Conservation (phyloP, 129 eudicot species). For the Solidago caesia region DNA sequence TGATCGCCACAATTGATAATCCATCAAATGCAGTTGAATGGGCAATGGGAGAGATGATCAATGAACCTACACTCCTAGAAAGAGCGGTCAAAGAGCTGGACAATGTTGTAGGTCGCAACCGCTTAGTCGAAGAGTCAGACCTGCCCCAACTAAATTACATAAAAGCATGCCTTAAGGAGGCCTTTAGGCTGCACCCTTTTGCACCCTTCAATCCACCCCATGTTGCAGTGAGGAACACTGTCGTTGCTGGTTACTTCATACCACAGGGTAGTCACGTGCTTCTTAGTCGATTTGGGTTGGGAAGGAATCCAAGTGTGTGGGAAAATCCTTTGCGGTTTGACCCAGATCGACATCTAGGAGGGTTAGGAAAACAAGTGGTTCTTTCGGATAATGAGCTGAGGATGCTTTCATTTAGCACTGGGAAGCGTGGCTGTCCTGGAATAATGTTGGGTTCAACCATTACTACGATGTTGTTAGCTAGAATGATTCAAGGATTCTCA, state of each 20-base stretch:
- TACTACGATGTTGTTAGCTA: constrained; percentile 9
- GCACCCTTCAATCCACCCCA: constrained; percentile 25
- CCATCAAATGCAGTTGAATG: constrained; percentile 25
- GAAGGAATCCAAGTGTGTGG: constrained; percentile 33
- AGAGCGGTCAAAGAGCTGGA: constrained; percentile 8
- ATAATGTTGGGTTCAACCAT: constrained; percentile 22
- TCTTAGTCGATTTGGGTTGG: constrained; percentile 19
- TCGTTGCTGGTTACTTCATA: constrained; percentile 26
- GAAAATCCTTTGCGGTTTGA: constrained; percentile 22
- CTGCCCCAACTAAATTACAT: constrained; percentile 24
- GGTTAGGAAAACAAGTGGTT: constrained; percentile 15
- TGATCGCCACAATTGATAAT: constrained; percentile 23
- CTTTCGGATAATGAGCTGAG: constrained; percentile 19
- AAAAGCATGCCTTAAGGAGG: constrained; percentile 29
- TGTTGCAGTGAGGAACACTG: constrained; percentile 16
- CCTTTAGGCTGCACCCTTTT: constrained; percentile 29
- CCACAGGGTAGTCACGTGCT: constrained; percentile 36
- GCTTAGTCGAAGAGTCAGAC: constrained; percentile 26
- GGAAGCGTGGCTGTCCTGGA: constrained; percentile 31
- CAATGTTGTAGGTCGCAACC: constrained; percentile 20
- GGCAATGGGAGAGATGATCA: constrained; percentile 18
- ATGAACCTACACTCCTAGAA: constrained; percentile 1
- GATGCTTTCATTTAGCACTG: constrained; percentile 31
- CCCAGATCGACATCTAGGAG: constrained; percentile 30
- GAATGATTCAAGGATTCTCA: constrained; percentile 20